Evolutionary conservation across 768 basidiomycete genomes (phyloP), one percentile per base, ranked within the genome.

Genomic region (Cystoderma amianthinum): DNA sequence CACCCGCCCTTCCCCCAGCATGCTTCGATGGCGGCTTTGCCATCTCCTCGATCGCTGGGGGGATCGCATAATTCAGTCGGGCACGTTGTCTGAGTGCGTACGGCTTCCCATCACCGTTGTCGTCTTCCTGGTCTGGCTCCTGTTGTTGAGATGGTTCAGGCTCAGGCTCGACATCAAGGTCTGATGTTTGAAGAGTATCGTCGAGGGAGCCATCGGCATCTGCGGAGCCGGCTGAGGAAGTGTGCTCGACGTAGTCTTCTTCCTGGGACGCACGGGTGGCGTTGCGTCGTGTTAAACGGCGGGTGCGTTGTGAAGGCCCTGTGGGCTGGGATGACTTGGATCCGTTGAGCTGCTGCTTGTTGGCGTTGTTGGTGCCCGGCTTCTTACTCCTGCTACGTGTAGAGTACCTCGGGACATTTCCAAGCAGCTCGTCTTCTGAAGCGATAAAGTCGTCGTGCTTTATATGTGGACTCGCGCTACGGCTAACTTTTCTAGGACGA

Each of bases 1-100:
- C 64, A 24, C 51, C 52, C 21, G 52, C 57, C 11, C 50, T 60
- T 34, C 56, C 64, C 9, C 62, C 60, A 41, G 41, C 41, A 15
- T 49, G 52, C 44, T 65, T 69, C 21, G 65, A 58, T 4, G 69
- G 68, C 1, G 76, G 73, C 32, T 69, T 69, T 2, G 57, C 52
- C 57, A 85, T 62, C 24, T 89, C 85, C 38, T 91, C 88, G 12
- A 91, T 63, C 1, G 87, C 83, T 0, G 88, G 87, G 1, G 84
- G 85, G 16, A 89, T 84, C 10, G 82, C 81, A 43, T 91, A 91
- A 54, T 90, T 88, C 50, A 91, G 78, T 45, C 74, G 71, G 34
- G 67, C 65, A 38, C 87, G 67, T 51, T 80, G 76, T 15, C 88
- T 68, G 25, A 91, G 65, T 0, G 77, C 54, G 50, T 91, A 91